Conservation (phyloP, 2,329 filamentous ascomycete species). For the Hymenoscyphus infarciens region DNA sequence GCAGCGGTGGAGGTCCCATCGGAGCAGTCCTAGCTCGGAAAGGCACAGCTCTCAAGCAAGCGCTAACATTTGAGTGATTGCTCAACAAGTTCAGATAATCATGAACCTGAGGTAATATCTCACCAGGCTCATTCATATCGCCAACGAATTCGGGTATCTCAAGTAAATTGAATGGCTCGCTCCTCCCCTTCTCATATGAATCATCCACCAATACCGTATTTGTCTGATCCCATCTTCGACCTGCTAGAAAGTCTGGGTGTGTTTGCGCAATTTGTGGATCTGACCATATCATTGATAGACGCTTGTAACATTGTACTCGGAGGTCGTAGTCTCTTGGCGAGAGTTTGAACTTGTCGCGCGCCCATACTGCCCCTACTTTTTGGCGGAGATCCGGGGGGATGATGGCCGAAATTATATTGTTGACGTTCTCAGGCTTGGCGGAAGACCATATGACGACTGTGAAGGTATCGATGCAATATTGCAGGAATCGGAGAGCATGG, state of each 20-base stretch:
- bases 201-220: conserved; percentile 94
- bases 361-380: conserved; percentile 69
- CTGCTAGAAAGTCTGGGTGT: conserved; percentile 41
- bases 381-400: conserved; percentile 52
- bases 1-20: background rate
- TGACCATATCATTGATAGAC: conserved; percentile 69
- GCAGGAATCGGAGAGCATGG: conserved; percentile 63
- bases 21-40: conserved; percentile 39
- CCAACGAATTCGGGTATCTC: conserved; percentile 73
- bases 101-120: conserved; percentile 55
- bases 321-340: conserved; percentile 57
- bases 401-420: conserved; percentile 61
- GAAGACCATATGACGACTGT: conserved; percentile 89
- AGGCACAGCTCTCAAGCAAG: conserved; percentile 51
- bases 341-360: conserved; percentile 71
- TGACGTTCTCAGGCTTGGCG: conserved; percentile 70
- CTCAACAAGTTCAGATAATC: conserved; percentile 57
- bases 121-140: conserved; percentile 37
- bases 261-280: conserved; percentile 42
- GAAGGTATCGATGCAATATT: conserved; percentile 71
- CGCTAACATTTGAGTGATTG: conserved; percentile 57
- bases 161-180: conserved; percentile 80
- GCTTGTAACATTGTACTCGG: conserved; percentile 87
- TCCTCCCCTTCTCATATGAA: conserved; percentile 71
- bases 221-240: conserved; percentile 66